Base-by-base conservation (phyloP, 2,329 filamentous ascomycete species). In the Hirsutella thompsonii region DNA sequence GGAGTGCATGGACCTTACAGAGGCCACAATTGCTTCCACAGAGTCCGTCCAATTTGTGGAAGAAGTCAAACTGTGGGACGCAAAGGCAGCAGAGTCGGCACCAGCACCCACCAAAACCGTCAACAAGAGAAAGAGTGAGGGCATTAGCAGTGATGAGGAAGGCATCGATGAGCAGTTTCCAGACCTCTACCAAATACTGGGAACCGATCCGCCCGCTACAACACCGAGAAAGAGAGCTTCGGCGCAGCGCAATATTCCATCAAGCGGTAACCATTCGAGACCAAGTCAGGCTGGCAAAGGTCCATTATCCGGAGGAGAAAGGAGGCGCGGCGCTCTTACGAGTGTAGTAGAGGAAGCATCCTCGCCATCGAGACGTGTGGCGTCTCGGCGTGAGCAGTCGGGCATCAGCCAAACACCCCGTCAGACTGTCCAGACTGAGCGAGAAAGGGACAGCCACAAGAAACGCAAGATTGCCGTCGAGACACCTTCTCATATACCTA, bases 111-210 rank as follows among this genome's bases (percentile, higher is more conserved):
- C 59, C 2, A 65, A 55, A 36, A 60, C 62, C 36, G 59, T 59
- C 16, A 72, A 67, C 53, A 76, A 76, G 54, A 57, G 70, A 45
- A 76, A 75, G 51, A 73, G 69, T 45, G 58, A 56, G 20, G 67
- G 72, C 9, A 67, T 70, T 20, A 62, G 51, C 44, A 62, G 56
- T 43, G 51, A 54, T 20, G 54, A 60, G 11, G 52, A 55, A 13
- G 56, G 53, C 14, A 56, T 61, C 4, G 54, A 66, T 13, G 66
- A 67, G 28, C 64, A 70, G 16, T 77, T 74, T 36, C 71, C 70
- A 0, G 72, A 78, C 46, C 68, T 78, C 8, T 66, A 70, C 46
- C 62, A 74, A 37, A 56, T 69, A 37, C 54, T 66, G 10, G 68
- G 63, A 21, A 66, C 63, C 13, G 53, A 61, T 11, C 60, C 59